Evolutionary conservation across 192 early-diverging fungal species (phyloP), one percentile per base, ranked within the genome.

Genomic region (Coemansia sp.): DNA sequence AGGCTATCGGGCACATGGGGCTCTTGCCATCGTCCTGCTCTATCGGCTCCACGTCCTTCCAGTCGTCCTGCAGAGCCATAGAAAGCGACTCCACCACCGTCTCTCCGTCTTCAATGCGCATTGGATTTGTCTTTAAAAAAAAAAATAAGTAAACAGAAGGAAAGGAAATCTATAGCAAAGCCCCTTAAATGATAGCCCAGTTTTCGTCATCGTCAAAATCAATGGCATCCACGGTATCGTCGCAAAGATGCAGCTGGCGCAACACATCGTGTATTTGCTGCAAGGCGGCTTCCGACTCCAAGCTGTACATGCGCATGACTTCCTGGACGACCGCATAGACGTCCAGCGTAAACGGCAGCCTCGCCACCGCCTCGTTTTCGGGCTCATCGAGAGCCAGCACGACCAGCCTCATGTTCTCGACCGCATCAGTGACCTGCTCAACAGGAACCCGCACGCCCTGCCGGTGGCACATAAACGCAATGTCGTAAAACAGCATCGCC

Each of bases 41-140:
- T 41, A 79, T 56, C n/a, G 76, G 76, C 10, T 51, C 46, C 20
- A 79, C 55, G 31, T 79, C 70, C 23, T 38, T 55, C 76, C 76
- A 79, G 11, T 60, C 54, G 12, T 55, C 61, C 37, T 71, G 74
- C 60, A 71, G 40, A 4, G 60, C 58, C 47, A 71, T 18, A 0
- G 68, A 53, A 51, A 67, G 47, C 16, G 31, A 6, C 28, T n/a
- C 26, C 6, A 6, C 36, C 26, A 56, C 56, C 9, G 44, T 34
- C 23, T 51, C 53, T 48, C 20, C 28, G 15, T 36, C 26, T 30
- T 63, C 44, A 17, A 58, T 23, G 36, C 45, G 37, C 44, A 58
- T 49, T 58, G 3, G 12, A 26, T 26, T 31, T 45, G 6, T 11
- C 8, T 17, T 7, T 17, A 26, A 48, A 43, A 40, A 11, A 30